A percentile compares a stretch with the other conserved stretches of the same genome.
phyloP scores from a whole-genome alignment of 257 asterid genomes.

The Lithospermum erythrorhizon region DNA sequence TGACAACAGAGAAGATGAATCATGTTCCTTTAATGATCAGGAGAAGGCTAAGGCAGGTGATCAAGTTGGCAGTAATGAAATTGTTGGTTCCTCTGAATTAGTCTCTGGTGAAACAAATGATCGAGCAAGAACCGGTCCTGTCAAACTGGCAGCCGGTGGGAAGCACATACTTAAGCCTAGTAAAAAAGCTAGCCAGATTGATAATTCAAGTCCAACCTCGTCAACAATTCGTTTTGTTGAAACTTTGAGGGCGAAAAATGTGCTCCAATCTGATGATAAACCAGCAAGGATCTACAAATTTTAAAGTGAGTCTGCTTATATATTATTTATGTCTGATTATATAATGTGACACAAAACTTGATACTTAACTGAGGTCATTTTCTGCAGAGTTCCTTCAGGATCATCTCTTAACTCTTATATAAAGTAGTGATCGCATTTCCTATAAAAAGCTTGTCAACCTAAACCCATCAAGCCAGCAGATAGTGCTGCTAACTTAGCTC shows the following conservation, averaged over 20 bases:
- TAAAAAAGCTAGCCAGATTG: conserved; percentile 19
- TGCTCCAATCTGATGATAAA: conserved; percentile 19
- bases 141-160: conserved; percentile 32
- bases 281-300: conserved; percentile 22
- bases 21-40: conserved; percentile 16
- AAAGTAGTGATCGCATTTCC: no score
- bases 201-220: conserved; percentile 18
- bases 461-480: no score
- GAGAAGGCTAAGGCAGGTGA: conserved; percentile 13
- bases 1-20: conserved; percentile 13
- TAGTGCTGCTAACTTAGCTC: no score
- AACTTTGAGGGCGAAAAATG: conserved; percentile 17
- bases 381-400: no score
- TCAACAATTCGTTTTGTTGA: conserved; percentile 20
- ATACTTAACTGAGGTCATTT: no score
- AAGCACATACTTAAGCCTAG: conserved; percentile 33
- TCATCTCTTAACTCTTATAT: no score
- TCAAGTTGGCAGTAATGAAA: conserved; percentile 13
- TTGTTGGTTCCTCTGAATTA: conserved; percentile 10
- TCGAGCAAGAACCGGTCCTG: conserved; percentile 23
- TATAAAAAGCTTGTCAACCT: no score
- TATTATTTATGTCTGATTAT: no score
- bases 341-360: no score
- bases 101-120: conserved; percentile 13
- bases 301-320: conserved; percentile 7